These are phyloP conservation scores for Penicillium psychrosexuale DNA, from an alignment of 2,329 filamentous ascomycete species.

Conservation along the genomic window DNA sequence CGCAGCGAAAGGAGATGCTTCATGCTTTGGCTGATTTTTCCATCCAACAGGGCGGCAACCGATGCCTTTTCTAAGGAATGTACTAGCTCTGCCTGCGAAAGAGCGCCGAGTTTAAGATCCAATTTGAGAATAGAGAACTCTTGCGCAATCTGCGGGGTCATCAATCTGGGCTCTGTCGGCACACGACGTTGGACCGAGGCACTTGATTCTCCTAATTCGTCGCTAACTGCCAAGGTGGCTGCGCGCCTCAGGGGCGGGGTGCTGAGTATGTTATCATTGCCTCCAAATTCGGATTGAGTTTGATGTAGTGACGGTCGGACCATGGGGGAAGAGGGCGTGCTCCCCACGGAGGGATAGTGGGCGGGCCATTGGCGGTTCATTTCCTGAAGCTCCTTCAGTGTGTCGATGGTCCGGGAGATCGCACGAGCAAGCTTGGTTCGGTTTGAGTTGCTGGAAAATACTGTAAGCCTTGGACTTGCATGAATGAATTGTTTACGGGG, in stretches of 20 bases:
- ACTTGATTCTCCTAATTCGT: conserved; percentile 67
- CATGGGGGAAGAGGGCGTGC: conserved; percentile 24
- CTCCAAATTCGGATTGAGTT: conserved; percentile 36
- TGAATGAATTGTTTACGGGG: not conserved
- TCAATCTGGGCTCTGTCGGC: conserved; percentile 70
- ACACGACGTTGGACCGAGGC: conserved; percentile 61
- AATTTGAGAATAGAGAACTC: conserved; percentile 95
- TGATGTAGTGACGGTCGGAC: conserved; percentile 38
- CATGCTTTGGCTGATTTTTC: conserved; percentile 90
- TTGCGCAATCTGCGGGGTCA: conserved; percentile 88
- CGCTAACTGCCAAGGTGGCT: conserved; percentile 65
- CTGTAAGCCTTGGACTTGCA: conserved; percentile 15
- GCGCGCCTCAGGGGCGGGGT: conserved; percentile 60
- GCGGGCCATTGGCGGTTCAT: conserved; percentile 93
- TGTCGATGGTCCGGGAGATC: conserved; percentile 81
- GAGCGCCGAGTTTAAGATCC: conserved; percentile 81
- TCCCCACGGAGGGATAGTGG: conserved; percentile 72
- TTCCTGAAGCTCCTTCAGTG: conserved; percentile 76
- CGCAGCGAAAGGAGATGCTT: conserved; percentile 82
- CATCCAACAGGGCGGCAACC: conserved; percentile 84
- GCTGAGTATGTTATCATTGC: conserved; percentile 20
- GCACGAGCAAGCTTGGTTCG: conserved; percentile 80
- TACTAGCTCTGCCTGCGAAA: conserved; percentile 85
- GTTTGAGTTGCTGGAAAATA: conserved; percentile 67
- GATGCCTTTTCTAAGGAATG: conserved; percentile 92